A percentile compares a stretch with the other conserved stretches of the same genome.
phyloP scores from a whole-genome alignment of 2,329 filamentous ascomycete genomes.

The Colletotrichum spinosum region DNA sequence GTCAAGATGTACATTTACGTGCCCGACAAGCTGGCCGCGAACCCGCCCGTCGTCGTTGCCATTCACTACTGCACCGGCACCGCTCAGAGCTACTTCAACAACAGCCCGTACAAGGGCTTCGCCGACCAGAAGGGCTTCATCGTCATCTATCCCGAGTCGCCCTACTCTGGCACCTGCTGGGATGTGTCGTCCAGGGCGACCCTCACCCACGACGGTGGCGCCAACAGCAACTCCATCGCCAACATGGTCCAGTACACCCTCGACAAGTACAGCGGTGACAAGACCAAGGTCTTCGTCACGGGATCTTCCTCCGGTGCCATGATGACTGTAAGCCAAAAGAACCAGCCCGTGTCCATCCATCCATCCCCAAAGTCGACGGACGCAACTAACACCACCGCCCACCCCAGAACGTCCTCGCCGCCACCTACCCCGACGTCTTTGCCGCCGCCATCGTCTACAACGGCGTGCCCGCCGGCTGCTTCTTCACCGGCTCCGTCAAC shows the following conservation, averaged over 20 bases:
- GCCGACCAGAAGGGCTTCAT: constrained; percentile 69
- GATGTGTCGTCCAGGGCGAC: constrained; percentile 66
- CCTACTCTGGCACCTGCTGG: constrained; percentile 62
- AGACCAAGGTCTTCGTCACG: constrained; percentile 60
- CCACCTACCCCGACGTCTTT: constrained; percentile 67
- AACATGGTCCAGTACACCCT: constrained; percentile 66
- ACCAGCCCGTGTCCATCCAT: too few relatives aligned
- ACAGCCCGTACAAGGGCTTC: constrained; percentile 62
- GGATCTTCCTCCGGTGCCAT: constrained; percentile 45
- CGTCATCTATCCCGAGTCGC: constrained; percentile 58
- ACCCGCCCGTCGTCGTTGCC: constrained; percentile 63
- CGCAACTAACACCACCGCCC: not conserved
- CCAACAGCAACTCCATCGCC: constrained; percentile 62
- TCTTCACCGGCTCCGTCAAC: constrained; percentile 55
- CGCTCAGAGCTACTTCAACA: constrained; percentile 62
- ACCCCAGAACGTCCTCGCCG: constrained; percentile 57
- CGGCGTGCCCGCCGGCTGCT: constrained; percentile 68
- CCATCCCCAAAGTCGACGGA: too few relatives aligned
- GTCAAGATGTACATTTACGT: constrained; percentile 48
- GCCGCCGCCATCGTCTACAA: constrained; percentile 62
- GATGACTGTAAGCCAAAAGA: constrained; percentile 32
- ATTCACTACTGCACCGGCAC: constrained; percentile 69
- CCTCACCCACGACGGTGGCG: constrained; percentile 63
- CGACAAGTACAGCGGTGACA: constrained; percentile 59
- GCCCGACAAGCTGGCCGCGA: constrained; percentile 46